phyloP scores from a whole-genome alignment of 768 basidiomycete genomes.

The Boletus sp. region DNA sequence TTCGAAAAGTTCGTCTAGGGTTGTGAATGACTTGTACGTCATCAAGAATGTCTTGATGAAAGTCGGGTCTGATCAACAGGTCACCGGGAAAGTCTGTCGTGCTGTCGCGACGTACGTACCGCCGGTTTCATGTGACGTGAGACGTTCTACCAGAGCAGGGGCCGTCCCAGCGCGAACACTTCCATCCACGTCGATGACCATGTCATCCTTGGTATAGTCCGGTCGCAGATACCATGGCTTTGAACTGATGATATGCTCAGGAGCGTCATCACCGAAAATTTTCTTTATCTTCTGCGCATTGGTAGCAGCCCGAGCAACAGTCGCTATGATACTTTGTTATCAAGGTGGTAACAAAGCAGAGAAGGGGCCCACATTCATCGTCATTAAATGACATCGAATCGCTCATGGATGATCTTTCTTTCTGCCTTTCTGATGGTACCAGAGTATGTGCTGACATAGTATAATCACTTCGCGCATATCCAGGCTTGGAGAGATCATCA shows the following conservation, averaged over 20 bases:
- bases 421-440: constrained; percentile 20
- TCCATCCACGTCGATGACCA: constrained; percentile 82
- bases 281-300: constrained; percentile 59
- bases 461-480: constrained; percentile 23
- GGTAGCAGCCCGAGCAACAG: constrained; percentile 24
- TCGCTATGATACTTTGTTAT: constrained; percentile 18
- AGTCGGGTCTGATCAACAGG: constrained; percentile 53
- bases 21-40: constrained; percentile 95
- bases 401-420: constrained; percentile 16
- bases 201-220: constrained; percentile 76
- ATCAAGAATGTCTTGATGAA: constrained; percentile 90
- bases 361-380: constrained; percentile 21
- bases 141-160: constrained; percentile 78
- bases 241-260: constrained; percentile 43
- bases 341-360: not conserved
- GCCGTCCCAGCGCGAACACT: constrained; percentile 86
- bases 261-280: constrained; percentile 62
- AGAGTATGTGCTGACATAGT: constrained; percentile 26
- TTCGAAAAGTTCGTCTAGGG: constrained; percentile 77
- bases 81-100: constrained; percentile 1
- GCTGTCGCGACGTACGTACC: constrained; percentile 48
- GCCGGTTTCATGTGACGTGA: constrained; percentile 87
- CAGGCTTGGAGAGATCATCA: constrained; percentile 24
- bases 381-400: constrained; percentile 25
- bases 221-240: constrained; percentile 85